phyloP scores from a whole-genome alignment of 352 stramenopile genomes.

The Elongisporangium anandrum region DNA sequence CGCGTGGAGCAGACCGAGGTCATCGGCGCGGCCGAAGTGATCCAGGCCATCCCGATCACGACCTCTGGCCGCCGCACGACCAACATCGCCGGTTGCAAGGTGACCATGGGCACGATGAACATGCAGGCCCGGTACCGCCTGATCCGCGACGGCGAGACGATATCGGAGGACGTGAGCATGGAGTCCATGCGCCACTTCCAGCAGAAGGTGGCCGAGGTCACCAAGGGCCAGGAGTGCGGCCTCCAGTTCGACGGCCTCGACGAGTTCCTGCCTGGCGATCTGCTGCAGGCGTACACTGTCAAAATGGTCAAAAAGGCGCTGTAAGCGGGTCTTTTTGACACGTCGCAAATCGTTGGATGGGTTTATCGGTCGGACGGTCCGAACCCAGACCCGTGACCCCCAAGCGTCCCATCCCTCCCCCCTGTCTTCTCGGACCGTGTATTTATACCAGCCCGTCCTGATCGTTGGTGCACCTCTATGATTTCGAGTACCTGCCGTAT shows the following conservation, averaged over 20 bases:
- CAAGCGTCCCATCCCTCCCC: neutral
- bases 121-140: slow-evolving; percentile 81
- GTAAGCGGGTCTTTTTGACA: slow-evolving; percentile 17
- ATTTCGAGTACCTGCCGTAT: slow-evolving; percentile 1
- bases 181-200: slow-evolving; percentile 90
- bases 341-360: neutral
- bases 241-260: slow-evolving; percentile 92
- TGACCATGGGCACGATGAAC: slow-evolving; percentile 92
- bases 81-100: slow-evolving; percentile 94
- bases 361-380: neutral
- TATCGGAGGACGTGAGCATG: slow-evolving; percentile 82
- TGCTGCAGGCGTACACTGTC: slow-evolving; percentile 90
- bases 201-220: slow-evolving; percentile 89
- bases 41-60: slow-evolving; percentile 85
- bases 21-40: slow-evolving; percentile 68
- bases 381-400: neutral
- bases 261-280: slow-evolving; percentile 92
- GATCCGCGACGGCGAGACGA: slow-evolving; percentile 89
- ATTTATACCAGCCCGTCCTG: neutral
- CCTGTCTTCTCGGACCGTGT: neutral
- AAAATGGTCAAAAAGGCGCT: slow-evolving; percentile 67
- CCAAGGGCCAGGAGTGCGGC: slow-evolving; percentile 96
- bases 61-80: slow-evolving; percentile 79
- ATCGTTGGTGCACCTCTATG: slow-evolving; percentile 1
- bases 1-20: slow-evolving; percentile 62